These are phyloP conservation scores for Hyphodiscus sp. DNA, from an alignment of 2,329 filamentous ascomycete genomes.

Conservation along the genomic window DNA sequence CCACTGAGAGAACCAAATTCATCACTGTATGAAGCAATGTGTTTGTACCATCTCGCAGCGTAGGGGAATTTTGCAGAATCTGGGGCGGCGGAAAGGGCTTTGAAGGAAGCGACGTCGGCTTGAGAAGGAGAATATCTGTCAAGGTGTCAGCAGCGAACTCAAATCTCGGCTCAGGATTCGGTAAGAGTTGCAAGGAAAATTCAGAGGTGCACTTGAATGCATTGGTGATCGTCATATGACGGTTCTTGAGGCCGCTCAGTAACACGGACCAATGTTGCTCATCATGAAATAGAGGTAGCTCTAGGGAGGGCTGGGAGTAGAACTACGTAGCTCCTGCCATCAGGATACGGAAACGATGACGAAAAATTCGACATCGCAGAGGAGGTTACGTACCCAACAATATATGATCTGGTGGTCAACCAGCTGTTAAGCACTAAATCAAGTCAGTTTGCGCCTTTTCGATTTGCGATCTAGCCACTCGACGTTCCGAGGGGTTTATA, in stretches of 20 bases:
- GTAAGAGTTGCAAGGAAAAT: slow-evolving; percentile 20
- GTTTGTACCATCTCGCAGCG: slow-evolving; percentile 97
- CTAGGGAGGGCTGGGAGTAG: slow-evolving; percentile 14
- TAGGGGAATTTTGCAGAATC: slow-evolving; percentile 84
- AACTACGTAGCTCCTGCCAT: slow-evolving; percentile 9
- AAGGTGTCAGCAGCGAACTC: slow-evolving; percentile 21
- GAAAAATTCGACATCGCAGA: slow-evolving; percentile 8
- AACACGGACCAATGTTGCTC: slow-evolving; percentile 94
- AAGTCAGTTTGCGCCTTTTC: slow-evolving; percentile 24
- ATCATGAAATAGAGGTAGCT: slow-evolving; percentile 48
- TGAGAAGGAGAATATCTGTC: slow-evolving; percentile 62
- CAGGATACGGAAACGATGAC: slow-evolving; percentile 12
- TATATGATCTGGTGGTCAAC: slow-evolving; percentile 71
- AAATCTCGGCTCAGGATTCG: slow-evolving; percentile 13
- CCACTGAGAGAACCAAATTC: slow-evolving; percentile 89
- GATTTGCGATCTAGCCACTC: slow-evolving; percentile 10
- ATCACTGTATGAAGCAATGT: slow-evolving; percentile 86
- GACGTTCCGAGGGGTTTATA: slow-evolving; percentile 2
- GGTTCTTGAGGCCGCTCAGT: slow-evolving; percentile 92
- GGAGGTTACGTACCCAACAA: slow-evolving; percentile 63
- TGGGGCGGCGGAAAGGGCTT: slow-evolving; percentile 72
- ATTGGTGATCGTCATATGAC: slow-evolving; percentile 71
- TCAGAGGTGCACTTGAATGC: slow-evolving; percentile 76
- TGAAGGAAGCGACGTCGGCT: slow-evolving; percentile 94
- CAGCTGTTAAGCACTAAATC: slow-evolving; percentile 62